Base-by-base conservation (phyloP, 352 stramenopile species). In the Phytopythium litorale region DNA sequence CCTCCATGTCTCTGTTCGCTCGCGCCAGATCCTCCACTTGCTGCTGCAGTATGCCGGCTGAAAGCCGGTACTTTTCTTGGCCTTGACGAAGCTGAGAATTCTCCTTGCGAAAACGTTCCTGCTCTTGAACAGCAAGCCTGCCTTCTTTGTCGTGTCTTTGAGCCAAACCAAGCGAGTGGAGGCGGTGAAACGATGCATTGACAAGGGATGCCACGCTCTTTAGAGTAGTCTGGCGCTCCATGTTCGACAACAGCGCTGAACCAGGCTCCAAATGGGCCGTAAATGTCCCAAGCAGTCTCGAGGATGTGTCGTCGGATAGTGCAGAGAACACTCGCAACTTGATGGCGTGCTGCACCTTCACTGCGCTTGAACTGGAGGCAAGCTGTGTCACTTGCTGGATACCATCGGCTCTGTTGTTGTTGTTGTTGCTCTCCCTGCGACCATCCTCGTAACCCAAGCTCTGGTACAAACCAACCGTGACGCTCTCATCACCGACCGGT, bases 221-320 rank as follows among this genome's bases (percentile, higher is more conserved):
- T 4, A 56, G 35, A 2, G 13, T 37, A 0, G 23, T 43, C 35
- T 43, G 12, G 16, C 15, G 32, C 19, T 42, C 18, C 18, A 9
- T 18, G 13, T 56, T 3, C 2, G 30, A 3, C 7, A 56, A 11
- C 3, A n/a, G 43, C 11, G 43, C 16, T 40, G 28, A 19, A 1
- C 28, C 30, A 43, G 50, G 50, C 28, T 56, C 50, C 50, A 56
- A 43, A 18, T 42, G 35, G 16, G 35, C 50, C 13, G 50, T 42
- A 40, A 56, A 56, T 6, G 50, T 45, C 18, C 50, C 50, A 3
- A 37, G 3, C 4, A 56, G 21, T 25, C 25, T 7, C 11, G 50
- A 56, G 1, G 50, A 16, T 4, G 50, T 6, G 11, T 8, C 19
- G 7, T 18, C 18, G 4, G n/a, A 30, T 30, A 32, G 9, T 7